Base-by-base conservation (phyloP, 2,329 filamentous ascomycete genomes). In the Emmonsia crescens region DNA sequence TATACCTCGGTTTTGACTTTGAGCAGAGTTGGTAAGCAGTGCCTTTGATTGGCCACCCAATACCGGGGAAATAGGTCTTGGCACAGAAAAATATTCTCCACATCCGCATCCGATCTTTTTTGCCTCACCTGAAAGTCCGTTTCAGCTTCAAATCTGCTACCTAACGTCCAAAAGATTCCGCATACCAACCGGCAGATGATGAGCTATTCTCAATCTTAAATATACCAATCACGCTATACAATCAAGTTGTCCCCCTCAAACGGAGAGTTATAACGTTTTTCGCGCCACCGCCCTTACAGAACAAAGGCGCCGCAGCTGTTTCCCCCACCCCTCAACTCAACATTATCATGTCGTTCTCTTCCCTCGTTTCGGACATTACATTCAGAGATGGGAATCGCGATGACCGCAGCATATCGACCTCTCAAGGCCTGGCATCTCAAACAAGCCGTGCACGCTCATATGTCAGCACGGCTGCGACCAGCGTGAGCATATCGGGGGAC, bases 401-500 rank as follows among this genome's bases (percentile, higher is more conserved):
- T 62, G 77, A 79, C 59, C 73, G 71, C 44, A 74, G 74, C 61
- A 79, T 78, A 3, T 73, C 74, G 51, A 68, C 78, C 40, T 80
- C 78, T 12, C 65, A 68, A 14, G 64, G 65, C 24, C 71, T 69
- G 57, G 73, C 74, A 19, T 76, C 74, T 27, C 74, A 72, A 46
- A 64, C 64, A 40, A 74, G n/a, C n/a, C 52, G 72, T 49, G 74
- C 77, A 59, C 71, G 75, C 55, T 79, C 78, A 44, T 76, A 77
- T 63, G 70, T 76, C 59, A 80, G 78, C 64, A 80, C 78, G 38
- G 70, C 76, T 49, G 77, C 79, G 5, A 81, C 79, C 38, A 80
- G 77, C 64, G 78, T 80, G 49, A 80, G 78, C 72, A 80, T 80
- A 52, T 77, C 78, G 21, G 78, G 78, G 6, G 89, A 92, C 69